These are phyloP conservation scores for Aspergillus coremiiformis DNA, from an alignment of 495 filamentous ascomycete genomes.

Conservation along the genomic window DNA sequence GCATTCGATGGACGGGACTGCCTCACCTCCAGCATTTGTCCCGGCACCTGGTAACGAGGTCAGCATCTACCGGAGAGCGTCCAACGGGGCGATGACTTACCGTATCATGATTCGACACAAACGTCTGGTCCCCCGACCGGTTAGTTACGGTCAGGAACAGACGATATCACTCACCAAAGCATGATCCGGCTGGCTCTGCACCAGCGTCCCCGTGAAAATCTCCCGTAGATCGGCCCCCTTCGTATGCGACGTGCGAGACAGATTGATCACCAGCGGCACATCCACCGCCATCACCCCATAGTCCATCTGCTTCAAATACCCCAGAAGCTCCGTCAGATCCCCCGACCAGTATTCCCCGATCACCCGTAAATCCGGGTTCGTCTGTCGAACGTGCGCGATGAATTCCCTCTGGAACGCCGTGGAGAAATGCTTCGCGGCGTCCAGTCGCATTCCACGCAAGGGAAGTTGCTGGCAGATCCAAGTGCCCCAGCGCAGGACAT, in stretches of 20 bases:
- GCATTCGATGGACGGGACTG: no score
- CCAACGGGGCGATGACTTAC: slow-evolving; percentile 21
- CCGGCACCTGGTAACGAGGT: slow-evolving; percentile 45
- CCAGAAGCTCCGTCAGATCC: slow-evolving; percentile 44
- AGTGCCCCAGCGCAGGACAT: slow-evolving; percentile 58
- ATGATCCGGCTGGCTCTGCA: slow-evolving; percentile 48
- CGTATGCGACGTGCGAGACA: slow-evolving; percentile 46
- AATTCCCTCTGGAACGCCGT: slow-evolving; percentile 56
- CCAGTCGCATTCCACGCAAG: slow-evolving; percentile 62
- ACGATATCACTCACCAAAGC: slow-evolving; percentile 54
- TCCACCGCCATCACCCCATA: slow-evolving; percentile 58
- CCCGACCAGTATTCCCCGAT: slow-evolving; percentile 72
- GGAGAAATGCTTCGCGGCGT: slow-evolving; percentile 68
- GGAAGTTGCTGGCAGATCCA: slow-evolving; percentile 56
- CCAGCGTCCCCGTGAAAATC: slow-evolving; percentile 55
- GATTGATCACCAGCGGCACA: slow-evolving; percentile 58
- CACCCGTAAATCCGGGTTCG: slow-evolving; percentile 51
- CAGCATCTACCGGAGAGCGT: background rate
- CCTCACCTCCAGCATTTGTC: slow-evolving; percentile 49
- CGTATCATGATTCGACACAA: slow-evolving; percentile 41
- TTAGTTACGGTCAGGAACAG: background rate
- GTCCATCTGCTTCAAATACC: slow-evolving; percentile 53
- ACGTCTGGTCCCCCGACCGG: no score
- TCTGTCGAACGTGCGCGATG: slow-evolving; percentile 43
- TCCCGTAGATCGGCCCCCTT: slow-evolving; percentile 51